Percentiles rank a stretch among this genome's conserved stretches.
Conservation (phyloP, 805 yeast species). For the Ogataea ramenticola region DNA sequence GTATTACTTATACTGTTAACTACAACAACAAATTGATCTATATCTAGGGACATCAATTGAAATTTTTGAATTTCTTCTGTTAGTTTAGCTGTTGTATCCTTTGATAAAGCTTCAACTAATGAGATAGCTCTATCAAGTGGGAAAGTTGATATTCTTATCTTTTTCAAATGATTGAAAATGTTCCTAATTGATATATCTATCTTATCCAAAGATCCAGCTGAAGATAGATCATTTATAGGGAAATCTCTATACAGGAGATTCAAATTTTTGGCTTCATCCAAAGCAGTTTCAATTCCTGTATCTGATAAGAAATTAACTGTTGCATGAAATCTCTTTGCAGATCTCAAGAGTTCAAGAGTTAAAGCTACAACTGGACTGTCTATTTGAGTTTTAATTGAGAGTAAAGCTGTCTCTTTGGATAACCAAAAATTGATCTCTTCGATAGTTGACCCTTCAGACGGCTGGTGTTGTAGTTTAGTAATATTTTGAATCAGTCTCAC, state of each 20-base stretch:
- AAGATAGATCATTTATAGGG: slow-evolving; percentile 53
- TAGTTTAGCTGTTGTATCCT: slow-evolving; percentile 45
- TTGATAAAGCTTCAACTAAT: slow-evolving; percentile 58
- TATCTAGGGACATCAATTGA: slow-evolving; percentile 38
- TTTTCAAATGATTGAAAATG: slow-evolving; percentile 58
- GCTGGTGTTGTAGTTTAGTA: slow-evolving; percentile 44
- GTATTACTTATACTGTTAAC: slow-evolving; percentile 25
- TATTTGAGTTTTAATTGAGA: slow-evolving; percentile 51
- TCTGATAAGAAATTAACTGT: slow-evolving; percentile 68
- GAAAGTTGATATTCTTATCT: slow-evolving; percentile 49
- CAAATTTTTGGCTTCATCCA: slow-evolving; percentile 43
- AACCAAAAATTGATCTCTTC: slow-evolving; percentile 80
- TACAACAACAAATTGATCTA: slow-evolving; percentile 29
- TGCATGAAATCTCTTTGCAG: slow-evolving; percentile 74
- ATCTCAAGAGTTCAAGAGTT: slow-evolving; percentile 53
- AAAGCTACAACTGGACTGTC: slow-evolving; percentile 42
- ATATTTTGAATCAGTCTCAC: slow-evolving; percentile 52
- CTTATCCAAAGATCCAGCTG: slow-evolving; percentile 37
- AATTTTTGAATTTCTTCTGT: slow-evolving; percentile 27
- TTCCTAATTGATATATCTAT: slow-evolving; percentile 37
- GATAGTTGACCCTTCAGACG: slow-evolving; percentile 43
- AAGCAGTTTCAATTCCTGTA: slow-evolving; percentile 54
- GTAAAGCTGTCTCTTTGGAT: slow-evolving; percentile 56
- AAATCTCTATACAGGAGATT: slow-evolving; percentile 61
- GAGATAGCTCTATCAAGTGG: slow-evolving; percentile 59